phyloP scores from a whole-genome alignment of 495 filamentous ascomycete genomes.

The Talaromyces liani region DNA sequence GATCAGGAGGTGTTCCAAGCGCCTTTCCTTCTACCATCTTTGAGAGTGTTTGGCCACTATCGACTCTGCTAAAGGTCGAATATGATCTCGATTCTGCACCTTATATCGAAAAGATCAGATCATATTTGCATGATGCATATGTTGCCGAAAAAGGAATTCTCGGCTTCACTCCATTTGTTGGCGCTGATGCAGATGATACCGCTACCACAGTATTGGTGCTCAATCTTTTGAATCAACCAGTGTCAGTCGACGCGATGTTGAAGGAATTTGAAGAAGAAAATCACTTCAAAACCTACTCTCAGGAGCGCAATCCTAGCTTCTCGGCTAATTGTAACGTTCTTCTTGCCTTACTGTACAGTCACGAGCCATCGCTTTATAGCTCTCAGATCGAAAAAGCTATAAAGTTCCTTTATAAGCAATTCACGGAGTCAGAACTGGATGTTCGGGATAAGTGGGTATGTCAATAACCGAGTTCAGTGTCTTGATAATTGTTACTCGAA shows the following conservation, averaged over 20 bases:
- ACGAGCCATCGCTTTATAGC: conserved; percentile 9
- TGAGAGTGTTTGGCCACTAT: conserved; percentile 28
- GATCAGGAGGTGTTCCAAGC: conserved; percentile 24
- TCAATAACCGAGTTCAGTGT: conserved; percentile 11
- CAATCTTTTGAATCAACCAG: conserved; percentile 18
- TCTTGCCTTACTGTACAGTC: conserved; percentile 20
- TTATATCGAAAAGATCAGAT: neutral
- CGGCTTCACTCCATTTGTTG: conserved; percentile 22
- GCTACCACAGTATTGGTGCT: conserved; percentile 31
- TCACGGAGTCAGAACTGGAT: neutral
- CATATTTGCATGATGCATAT: conserved; percentile 2
- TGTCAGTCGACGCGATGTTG: conserved; percentile 20
- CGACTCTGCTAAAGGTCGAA: conserved; percentile 12
- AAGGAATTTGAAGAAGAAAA: conserved; percentile 23
- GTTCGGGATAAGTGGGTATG: conserved; percentile 5
- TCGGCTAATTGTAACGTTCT: conserved; percentile 39
- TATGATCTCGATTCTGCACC: neutral
- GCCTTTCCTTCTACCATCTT: conserved; percentile 21
- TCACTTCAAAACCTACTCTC: conserved; percentile 32
- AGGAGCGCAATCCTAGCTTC: conserved; percentile 30
- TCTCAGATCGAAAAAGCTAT: conserved; percentile 15
- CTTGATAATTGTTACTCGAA: conserved; percentile 14
- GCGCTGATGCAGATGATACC: conserved; percentile 43
- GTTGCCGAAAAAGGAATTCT: conserved; percentile 11
- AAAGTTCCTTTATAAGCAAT: conserved; percentile 15